phyloP scores from a whole-genome alignment of 2,329 filamentous ascomycete species.

The Fusarium concolor region DNA sequence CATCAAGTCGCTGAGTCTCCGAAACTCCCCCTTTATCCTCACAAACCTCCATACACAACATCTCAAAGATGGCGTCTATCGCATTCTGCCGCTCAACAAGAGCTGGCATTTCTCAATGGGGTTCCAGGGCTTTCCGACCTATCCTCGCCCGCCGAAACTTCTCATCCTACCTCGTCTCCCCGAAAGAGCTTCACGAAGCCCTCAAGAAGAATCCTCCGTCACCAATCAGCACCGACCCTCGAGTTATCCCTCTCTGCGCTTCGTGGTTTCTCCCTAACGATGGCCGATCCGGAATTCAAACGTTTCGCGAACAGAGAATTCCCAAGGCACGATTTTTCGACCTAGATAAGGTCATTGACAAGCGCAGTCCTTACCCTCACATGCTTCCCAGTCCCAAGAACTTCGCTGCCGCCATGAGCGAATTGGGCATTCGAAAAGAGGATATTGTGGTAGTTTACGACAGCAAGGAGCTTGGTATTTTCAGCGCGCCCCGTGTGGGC shows the following conservation, averaged over 20 bases:
- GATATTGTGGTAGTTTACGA: slow-evolving; percentile 97
- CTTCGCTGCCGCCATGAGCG: slow-evolving; percentile 90
- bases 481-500: slow-evolving; percentile 90
- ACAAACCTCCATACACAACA: slow-evolving; percentile 1
- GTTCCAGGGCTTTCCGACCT: slow-evolving; percentile 49
- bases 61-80: slow-evolving; percentile 56
- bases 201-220: slow-evolving; percentile 84
- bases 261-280: slow-evolving; percentile 98
- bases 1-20: slow-evolving; percentile 31
- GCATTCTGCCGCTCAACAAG: slow-evolving; percentile 58
- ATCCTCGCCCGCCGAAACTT: slow-evolving; percentile 59
- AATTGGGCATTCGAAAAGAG: slow-evolving; percentile 85
- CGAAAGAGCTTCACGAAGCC: slow-evolving; percentile 82
- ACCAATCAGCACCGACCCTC: slow-evolving; percentile 82
- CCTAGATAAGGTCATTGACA: slow-evolving; percentile 90
- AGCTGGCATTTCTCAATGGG: slow-evolving; percentile 54
- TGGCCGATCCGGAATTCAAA: slow-evolving; percentile 80
- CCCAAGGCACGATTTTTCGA: slow-evolving; percentile 96
- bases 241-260: slow-evolving; percentile 89
- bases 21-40: slow-evolving; percentile 21
- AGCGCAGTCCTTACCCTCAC: slow-evolving; percentile 89
- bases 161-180: slow-evolving; percentile 87
- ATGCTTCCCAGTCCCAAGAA: slow-evolving; percentile 88
- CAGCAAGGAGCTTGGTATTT: slow-evolving; percentile 88
- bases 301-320: slow-evolving; percentile 85